Conservation (phyloP, 805 yeast species). For the Zygosaccharomyces kombuchaensis region DNA sequence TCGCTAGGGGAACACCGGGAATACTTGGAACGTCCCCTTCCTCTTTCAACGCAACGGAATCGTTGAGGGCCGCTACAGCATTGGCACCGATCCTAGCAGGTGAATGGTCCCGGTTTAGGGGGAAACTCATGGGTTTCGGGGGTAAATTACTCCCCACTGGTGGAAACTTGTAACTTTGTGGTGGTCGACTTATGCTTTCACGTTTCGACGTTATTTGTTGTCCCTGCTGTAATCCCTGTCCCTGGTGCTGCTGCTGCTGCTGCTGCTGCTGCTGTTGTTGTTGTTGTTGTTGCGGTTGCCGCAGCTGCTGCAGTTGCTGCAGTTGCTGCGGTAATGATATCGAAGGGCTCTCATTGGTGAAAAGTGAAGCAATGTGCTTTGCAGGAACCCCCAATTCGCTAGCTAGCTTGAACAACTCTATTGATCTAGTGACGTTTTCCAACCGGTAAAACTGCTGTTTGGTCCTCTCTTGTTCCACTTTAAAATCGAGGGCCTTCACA, state of each 20-base stretch:
- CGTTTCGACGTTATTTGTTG: too few relatives aligned
- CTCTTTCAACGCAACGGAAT: conserved; percentile 26
- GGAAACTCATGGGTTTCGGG: conserved; percentile 10
- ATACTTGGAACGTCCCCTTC: conserved; percentile 15
- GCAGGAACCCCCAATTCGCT: conserved; percentile 59
- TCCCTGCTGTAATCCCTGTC: background rate
- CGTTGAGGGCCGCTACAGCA: conserved; percentile 53
- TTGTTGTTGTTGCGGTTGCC: background rate
- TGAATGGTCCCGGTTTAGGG: conserved; percentile 43
- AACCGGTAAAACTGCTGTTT: conserved; percentile 71
- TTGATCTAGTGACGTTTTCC: conserved; percentile 56
- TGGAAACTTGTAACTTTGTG: conserved; percentile 22
- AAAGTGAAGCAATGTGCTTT: conserved; percentile 55
- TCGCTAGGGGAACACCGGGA: too few relatives aligned
- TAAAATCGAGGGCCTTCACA: conserved; percentile 52
- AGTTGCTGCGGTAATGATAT: conserved; percentile 5
- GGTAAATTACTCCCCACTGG: conserved; percentile 13
- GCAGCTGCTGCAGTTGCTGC: background rate
- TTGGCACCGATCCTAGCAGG: conserved; percentile 72
- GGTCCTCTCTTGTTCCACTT: conserved; percentile 73
- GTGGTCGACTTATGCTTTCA: conserved; percentile 7
- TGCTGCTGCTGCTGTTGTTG: conserved; percentile 8
- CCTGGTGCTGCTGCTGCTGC: conserved; percentile 6
- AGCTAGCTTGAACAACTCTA: conserved; percentile 61
- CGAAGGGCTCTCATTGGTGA: conserved; percentile 26